Base-by-base conservation (phyloP, 1,284 basidiomycete species). In the Pulveroboletus sp. region DNA sequence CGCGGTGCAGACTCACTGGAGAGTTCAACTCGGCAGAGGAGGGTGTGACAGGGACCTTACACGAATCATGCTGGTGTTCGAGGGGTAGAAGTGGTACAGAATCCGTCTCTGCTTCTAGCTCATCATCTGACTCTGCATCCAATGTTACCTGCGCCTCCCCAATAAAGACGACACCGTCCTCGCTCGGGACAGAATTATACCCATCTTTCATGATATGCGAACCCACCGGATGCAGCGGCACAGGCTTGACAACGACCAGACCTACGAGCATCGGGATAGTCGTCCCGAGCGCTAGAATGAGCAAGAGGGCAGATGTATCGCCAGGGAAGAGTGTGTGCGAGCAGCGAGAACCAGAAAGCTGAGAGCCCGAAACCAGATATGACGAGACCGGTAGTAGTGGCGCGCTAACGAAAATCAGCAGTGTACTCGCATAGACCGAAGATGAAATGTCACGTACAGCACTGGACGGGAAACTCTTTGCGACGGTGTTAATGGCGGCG, bases 351-450 rank as follows among this genome's bases (percentile, higher is more conserved):
- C 56, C 88, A 76, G 73, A 93, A 92, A 0, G 91, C 92, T 11
- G 89, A 91, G 8, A 94, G 78, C 0, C 92, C 92, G 58, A 92
- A 92, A n/a, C 89, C 92, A 0, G 89, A 89, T n/a, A 92, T 74
- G 20, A 93, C 90, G 17, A 90, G 69, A 4, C 86, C 87, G 2
- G 87, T 90, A 1, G 86, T 82, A 0, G 86, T 83, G 2, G 86
- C 91, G 33, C 91, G 78, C 86, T 86, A 50, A n/a, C 48, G 18
- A 40, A 47, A 48, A 44, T 52, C 26, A 51, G 26, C 3, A 5
- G 18, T 6, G 42, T 46, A 29, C 15, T 46, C 8, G 2, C 22
- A 46, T 15, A 20, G 42, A 45, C 4, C 18, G 17, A 12, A 47
- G 35, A 6, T 24, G 26, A 48, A 22, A 47, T 17, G 24, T 31